A percentile compares a stretch with the other conserved stretches of the same genome.
phyloP scores from a whole-genome alignment of 805 yeast species.

The Wickerhamiella kurtzmanii region DNA sequence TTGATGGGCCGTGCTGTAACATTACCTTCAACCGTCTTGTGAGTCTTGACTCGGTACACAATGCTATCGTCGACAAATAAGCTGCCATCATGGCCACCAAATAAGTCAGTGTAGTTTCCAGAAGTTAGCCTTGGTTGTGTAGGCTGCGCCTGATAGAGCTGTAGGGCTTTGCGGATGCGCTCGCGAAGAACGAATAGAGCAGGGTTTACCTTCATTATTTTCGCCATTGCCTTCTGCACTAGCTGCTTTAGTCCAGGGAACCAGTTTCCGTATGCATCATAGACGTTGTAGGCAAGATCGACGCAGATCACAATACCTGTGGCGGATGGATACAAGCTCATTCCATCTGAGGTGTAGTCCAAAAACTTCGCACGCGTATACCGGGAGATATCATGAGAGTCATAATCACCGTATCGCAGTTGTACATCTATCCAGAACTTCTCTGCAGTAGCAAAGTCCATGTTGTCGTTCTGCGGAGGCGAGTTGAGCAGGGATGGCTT shows the following conservation, averaged over 20 bases:
- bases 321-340: slow-evolving; percentile 79
- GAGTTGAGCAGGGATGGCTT: slow-evolving; percentile 70
- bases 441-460: slow-evolving; percentile 39
- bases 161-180: slow-evolving; percentile 85
- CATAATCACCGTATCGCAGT: slow-evolving; percentile 91
- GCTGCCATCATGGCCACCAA: slow-evolving; percentile 61
- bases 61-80: slow-evolving; percentile 87
- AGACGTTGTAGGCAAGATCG: slow-evolving; percentile 90
- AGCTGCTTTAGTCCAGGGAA: slow-evolving; percentile 86
- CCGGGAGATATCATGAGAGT: slow-evolving; percentile 90
- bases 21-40: slow-evolving; percentile 85
- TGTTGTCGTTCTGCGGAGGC: slow-evolving; percentile 40
- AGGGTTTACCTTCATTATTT: slow-evolving; percentile 90
- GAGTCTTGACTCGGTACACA: slow-evolving; percentile 85
- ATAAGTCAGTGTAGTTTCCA: slow-evolving; percentile 77
- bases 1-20: slow-evolving; percentile 83
- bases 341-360: slow-evolving; percentile 81
- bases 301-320: slow-evolving; percentile 85
- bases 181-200: slow-evolving; percentile 84
- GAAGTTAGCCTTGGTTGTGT: slow-evolving; percentile 86
- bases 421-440: slow-evolving; percentile 95
- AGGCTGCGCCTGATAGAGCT: slow-evolving; percentile 83
- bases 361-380: slow-evolving; percentile 85
- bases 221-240: slow-evolving; percentile 81
- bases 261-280: slow-evolving; percentile 96